Conservation (phyloP, 495 filamentous ascomycete species). For the Neurospora tetraspora region DNA sequence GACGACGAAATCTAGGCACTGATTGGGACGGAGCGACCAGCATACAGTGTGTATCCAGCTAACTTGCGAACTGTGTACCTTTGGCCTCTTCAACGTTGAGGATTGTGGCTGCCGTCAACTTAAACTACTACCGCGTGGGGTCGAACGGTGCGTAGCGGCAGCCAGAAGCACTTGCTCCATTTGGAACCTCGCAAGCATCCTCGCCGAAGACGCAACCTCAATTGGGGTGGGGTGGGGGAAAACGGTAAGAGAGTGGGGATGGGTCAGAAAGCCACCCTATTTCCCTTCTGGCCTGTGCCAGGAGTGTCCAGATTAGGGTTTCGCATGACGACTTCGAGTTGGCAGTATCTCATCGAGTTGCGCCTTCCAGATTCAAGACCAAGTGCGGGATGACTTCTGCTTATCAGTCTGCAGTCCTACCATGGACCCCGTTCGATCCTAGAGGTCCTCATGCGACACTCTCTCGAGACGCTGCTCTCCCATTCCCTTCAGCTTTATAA, state of each 20-base stretch:
- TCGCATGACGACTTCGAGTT: background rate
- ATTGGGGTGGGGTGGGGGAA: background rate
- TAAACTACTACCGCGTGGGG: conserved; percentile 9
- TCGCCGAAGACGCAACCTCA: conserved; percentile 6
- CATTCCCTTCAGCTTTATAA: background rate
- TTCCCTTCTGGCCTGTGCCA: background rate
- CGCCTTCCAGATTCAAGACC: background rate
- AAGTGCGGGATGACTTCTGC: background rate
- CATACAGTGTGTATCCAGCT: background rate
- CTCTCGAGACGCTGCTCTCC: background rate
- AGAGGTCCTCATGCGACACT: background rate
- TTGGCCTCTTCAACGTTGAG: background rate
- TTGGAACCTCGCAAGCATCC: conserved; percentile 11
- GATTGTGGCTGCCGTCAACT: conserved; percentile 12
- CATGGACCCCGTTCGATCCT: background rate
- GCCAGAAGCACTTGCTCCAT: background rate
- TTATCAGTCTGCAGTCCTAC: background rate
- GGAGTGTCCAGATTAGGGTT: background rate
- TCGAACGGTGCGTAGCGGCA: background rate
- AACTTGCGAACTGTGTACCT: background rate
- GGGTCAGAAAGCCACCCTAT: background rate
- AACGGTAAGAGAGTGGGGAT: no score
- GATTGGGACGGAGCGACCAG: background rate
- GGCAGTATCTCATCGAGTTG: background rate
- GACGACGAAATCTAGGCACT: background rate